Conservation (phyloP, 305 asterid species). For the Fraxinus velutina region DNA sequence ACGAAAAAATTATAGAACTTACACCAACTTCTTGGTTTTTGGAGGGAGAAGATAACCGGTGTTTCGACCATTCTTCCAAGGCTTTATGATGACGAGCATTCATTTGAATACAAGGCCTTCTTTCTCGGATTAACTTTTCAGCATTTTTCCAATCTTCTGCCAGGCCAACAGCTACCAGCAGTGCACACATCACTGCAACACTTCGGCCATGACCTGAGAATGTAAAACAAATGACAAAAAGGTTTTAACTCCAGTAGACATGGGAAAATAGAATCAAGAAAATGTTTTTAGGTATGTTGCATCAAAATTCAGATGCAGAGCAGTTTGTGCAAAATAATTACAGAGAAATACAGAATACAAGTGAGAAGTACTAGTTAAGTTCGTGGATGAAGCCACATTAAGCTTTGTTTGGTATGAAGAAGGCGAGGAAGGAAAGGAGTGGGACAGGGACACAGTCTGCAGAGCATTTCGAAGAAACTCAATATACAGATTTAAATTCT, state of each 20-base stretch:
- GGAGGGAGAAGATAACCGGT: slow-evolving; percentile 49
- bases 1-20: slow-evolving; percentile 26
- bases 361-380: not conserved
- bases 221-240: not conserved
- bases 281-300: not conserved
- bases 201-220: slow-evolving; percentile 85
- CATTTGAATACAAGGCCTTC: slow-evolving; percentile 68
- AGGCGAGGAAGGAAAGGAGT: not conserved
- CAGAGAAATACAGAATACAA: not conserved
- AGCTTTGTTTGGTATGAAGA: not conserved
- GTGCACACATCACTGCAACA: slow-evolving; percentile 86
- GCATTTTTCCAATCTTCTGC: slow-evolving; percentile 90
- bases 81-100: slow-evolving; percentile 70
- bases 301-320: not conserved
- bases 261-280: not conserved
- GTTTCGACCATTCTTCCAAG: slow-evolving; percentile 87
- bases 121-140: slow-evolving; percentile 65
- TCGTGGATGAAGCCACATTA: not conserved
- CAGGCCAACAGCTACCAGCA: slow-evolving; percentile 78
- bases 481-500: no score
- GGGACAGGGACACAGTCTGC: not conserved
- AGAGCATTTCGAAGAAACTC: no score
- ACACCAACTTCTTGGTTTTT: slow-evolving; percentile 30
- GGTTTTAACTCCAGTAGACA: not conserved
- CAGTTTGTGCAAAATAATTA: not conserved